A percentile compares a stretch with the other conserved stretches of the same genome.
Evolutionary conservation across 2,329 filamentous ascomycete genomes (phyloP).

Genomic region (Sclerotinia glacialis): DNA sequence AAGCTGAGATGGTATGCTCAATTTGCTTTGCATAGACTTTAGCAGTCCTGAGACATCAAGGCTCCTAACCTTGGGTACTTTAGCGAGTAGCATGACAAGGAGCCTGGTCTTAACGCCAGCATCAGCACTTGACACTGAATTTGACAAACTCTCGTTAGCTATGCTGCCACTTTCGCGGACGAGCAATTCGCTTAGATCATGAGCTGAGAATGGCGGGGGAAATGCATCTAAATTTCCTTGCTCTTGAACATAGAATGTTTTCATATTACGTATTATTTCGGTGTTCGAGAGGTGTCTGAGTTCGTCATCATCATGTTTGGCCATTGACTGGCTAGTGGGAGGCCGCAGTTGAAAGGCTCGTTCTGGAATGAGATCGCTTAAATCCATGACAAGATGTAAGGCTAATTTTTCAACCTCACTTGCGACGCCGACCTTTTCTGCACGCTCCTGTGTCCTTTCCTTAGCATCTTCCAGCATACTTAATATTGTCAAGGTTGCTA

Average conservation of each 20-base stretch:
- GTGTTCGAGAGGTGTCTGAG: constrained; percentile 42
- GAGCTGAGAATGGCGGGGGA: constrained; percentile 56
- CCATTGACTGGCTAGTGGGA: constrained; percentile 33
- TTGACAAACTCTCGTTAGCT: constrained; percentile 48
- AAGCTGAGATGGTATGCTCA: constrained; percentile 43
- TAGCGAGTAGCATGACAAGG: constrained; percentile 56
- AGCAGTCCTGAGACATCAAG: constrained; percentile 51
- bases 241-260: constrained; percentile 65
- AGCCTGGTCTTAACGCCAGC: constrained; percentile 58
- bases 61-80: constrained; percentile 46
- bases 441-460: constrained; percentile 39
- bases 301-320: constrained; percentile 35
- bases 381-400: constrained; percentile 51
- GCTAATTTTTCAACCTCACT: constrained; percentile 39
- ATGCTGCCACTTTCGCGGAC: constrained; percentile 57
- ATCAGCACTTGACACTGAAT: constrained; percentile 45
- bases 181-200: constrained; percentile 59
- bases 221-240: constrained; percentile 66
- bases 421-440: constrained; percentile 27
- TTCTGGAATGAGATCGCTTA: constrained; percentile 64
- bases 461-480: constrained; percentile 56
- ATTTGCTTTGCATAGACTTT: constrained; percentile 49
- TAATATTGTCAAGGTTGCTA: constrained; percentile 64
- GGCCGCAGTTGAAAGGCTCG: constrained; percentile 53
- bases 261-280: constrained; percentile 60